These are phyloP conservation scores for Corymbia citriodora DNA, from an alignment of 441 rosid species.

Conservation along the genomic window DNA sequence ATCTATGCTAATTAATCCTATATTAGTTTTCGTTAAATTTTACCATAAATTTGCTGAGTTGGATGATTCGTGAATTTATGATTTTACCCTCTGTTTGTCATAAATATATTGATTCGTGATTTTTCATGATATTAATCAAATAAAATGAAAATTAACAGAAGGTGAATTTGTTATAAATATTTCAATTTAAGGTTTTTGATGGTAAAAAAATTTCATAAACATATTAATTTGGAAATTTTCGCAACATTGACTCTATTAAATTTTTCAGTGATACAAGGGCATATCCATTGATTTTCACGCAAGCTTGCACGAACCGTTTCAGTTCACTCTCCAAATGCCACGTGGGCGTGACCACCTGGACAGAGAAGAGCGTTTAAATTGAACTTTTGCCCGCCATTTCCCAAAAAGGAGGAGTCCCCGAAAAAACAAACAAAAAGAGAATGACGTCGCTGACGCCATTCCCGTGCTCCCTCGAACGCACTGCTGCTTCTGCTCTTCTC, in stretches of 20 bases:
- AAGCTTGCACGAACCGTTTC: neutral
- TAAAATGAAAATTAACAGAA: too few relatives aligned
- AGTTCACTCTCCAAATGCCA: neutral
- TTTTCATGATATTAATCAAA: too few relatives aligned
- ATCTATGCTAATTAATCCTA: too few relatives aligned
- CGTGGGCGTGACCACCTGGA: neutral
- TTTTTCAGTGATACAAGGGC: neutral
- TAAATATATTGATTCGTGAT: too few relatives aligned
- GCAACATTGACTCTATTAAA: neutral
- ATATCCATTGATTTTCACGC: neutral
- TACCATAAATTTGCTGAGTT: too few relatives aligned
- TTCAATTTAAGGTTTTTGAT: too few relatives aligned
- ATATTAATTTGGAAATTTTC: too few relatives aligned
- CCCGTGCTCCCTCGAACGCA: slow-evolving; percentile 60
- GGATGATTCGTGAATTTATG: too few relatives aligned
- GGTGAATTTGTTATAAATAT: too few relatives aligned
- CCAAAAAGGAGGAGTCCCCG: neutral
- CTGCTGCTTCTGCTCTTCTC: slow-evolving; percentile 83
- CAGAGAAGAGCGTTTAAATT: slow-evolving; percentile 5
- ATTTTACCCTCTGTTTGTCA: too few relatives aligned
- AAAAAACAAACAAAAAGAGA: neutral
- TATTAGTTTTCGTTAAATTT: too few relatives aligned
- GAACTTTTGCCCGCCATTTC: slow-evolving; percentile 50
- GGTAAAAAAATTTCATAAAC: too few relatives aligned
- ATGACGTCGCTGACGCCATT: slow-evolving; percentile 32